Evolutionary conservation across 495 filamentous ascomycete genomes (phyloP).

Genomic region (Xylaria grammica): DNA sequence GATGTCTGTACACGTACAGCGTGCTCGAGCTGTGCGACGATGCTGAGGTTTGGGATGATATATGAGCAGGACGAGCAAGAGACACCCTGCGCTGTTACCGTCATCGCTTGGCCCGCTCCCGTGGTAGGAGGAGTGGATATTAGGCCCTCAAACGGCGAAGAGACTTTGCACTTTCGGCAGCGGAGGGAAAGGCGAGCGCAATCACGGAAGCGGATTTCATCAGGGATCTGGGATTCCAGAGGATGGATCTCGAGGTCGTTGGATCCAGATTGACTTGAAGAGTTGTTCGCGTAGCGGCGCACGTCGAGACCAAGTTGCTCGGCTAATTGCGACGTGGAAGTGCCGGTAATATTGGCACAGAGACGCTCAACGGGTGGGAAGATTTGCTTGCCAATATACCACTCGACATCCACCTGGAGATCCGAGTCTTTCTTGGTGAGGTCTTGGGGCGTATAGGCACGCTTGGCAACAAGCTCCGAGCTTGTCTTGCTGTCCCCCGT

Average conservation of each 20-base stretch:
- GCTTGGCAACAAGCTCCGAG: slow-evolving; percentile 79
- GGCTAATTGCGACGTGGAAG: slow-evolving; percentile 83
- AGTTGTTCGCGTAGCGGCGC: slow-evolving; percentile 77
- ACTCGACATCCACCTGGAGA: slow-evolving; percentile 87
- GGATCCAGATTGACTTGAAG: slow-evolving; percentile 52
- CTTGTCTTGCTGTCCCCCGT: slow-evolving; percentile 75
- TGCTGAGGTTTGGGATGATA: slow-evolving; percentile 68
- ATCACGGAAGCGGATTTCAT: slow-evolving; percentile 81
- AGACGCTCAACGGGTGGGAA: slow-evolving; percentile 98
- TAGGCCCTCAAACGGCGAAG: slow-evolving; percentile 77
- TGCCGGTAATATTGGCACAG: slow-evolving; percentile 92
- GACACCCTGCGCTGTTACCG: slow-evolving; percentile 72
- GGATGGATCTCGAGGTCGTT: slow-evolving; percentile 76
- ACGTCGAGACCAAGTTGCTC: slow-evolving; percentile 93
- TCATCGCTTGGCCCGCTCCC: not conserved
- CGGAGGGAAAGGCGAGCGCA: slow-evolving; percentile 74
- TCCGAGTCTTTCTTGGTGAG: slow-evolving; percentile 75
- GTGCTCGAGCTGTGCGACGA: slow-evolving; percentile 85
- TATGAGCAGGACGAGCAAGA: slow-evolving; percentile 67
- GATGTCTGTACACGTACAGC: slow-evolving; percentile 78
- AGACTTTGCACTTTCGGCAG: slow-evolving; percentile 78
- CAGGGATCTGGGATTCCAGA: slow-evolving; percentile 91
- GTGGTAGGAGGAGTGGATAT: slow-evolving; percentile 44
- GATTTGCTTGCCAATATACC: slow-evolving; percentile 97
- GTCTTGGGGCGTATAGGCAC: slow-evolving; percentile 85